Evolutionary conservation across 1,284 basidiomycete species (phyloP).

Genomic region (Heimioporus retisporus): DNA sequence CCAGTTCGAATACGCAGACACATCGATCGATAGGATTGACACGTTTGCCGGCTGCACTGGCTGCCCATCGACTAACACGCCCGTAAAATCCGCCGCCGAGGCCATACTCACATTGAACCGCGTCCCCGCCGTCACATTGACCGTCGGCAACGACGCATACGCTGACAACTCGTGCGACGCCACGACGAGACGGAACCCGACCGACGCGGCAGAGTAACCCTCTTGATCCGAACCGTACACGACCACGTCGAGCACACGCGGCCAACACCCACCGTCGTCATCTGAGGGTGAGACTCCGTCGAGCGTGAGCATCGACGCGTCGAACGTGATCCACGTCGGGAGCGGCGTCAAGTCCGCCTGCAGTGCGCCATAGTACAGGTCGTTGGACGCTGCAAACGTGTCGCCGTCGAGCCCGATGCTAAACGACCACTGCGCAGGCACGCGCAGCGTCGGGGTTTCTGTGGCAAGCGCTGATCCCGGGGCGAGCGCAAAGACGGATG

Average conservation of each 20-base stretch:
- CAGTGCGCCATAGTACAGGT: conserved; percentile 75
- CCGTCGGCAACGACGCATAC: conserved; percentile 59
- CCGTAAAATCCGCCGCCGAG: conserved; percentile 68
- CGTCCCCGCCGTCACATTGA: conserved; percentile 70
- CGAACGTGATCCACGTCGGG: conserved; percentile 84
- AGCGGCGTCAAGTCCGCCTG: conserved; percentile 75
- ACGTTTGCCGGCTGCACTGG: conserved; percentile 66
- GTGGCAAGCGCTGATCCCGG: conserved; percentile 66
- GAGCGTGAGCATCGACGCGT: conserved; percentile 76
- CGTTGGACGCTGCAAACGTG: conserved; percentile 65
- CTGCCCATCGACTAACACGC: conserved; percentile 70
- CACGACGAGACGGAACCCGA: conserved; percentile 68
- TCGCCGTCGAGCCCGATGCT: conserved; percentile 85
- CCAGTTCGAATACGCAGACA: conserved; percentile 67
- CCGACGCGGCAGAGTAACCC: conserved; percentile 64
- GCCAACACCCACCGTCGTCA: conserved; percentile 13
- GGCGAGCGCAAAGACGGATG: conserved; percentile 72
- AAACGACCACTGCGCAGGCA: conserved; percentile 91
- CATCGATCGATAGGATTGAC: conserved; percentile 63
- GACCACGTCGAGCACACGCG: conserved; percentile 47
- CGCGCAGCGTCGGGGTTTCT: conserved; percentile 71
- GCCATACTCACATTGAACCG: conserved; percentile 68
- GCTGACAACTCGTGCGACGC: conserved; percentile 73
- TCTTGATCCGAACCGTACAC: conserved; percentile 74
- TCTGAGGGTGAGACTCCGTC: conserved; percentile 79